Evolutionary conservation across 2,329 filamentous ascomycete species (phyloP), one percentile per base, ranked within the genome.

Genomic region (Scedosporium aurantiacum): DNA sequence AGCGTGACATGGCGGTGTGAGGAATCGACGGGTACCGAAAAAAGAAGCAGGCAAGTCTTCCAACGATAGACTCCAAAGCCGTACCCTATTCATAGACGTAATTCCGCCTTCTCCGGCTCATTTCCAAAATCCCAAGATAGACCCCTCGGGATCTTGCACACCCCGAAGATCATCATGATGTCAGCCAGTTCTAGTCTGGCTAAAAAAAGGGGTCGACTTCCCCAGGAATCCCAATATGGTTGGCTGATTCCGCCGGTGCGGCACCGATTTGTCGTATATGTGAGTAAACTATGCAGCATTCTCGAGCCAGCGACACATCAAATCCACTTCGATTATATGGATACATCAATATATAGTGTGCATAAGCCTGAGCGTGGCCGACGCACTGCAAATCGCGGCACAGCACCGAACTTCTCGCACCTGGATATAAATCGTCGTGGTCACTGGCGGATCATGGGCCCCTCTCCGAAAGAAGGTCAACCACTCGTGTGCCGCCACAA

Each of bases 401-500:
- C 43, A 23, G 43, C 43, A 47, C 43, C n/a, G 43, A 47, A 23
- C 43, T 47, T 54, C 50, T 27, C 3, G 50, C 50, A 54, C 50
- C 50, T 21, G 50, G 50, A 47, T 54, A 28, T 54, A 25, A 14
- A 21, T 25, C 21, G 23, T 27, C 50, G 50, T 14, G 50, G 23
- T 27, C 50, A 28, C 32, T 37, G 32, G 32, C 32, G 32, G 32
- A 10, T 12, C 32, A 37, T 37, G 32, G 32, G 2, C 32, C 6
- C 32, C 32, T 10, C 32, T 37, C 12, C 23, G 21, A 54, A 16
- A 32, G 27, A 25, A 18, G 27, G 54, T 8, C 14, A 21, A 37
- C 32, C 54, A 57, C 50, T 57, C 54, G 23, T 27, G n/a, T 54
- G 58, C 45, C 45, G 45, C 45, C 18, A 28, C 58, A 60, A 60